phyloP scores from a whole-genome alignment of 2,329 filamentous ascomycete species.

The Aspergillus transmontanensis region DNA sequence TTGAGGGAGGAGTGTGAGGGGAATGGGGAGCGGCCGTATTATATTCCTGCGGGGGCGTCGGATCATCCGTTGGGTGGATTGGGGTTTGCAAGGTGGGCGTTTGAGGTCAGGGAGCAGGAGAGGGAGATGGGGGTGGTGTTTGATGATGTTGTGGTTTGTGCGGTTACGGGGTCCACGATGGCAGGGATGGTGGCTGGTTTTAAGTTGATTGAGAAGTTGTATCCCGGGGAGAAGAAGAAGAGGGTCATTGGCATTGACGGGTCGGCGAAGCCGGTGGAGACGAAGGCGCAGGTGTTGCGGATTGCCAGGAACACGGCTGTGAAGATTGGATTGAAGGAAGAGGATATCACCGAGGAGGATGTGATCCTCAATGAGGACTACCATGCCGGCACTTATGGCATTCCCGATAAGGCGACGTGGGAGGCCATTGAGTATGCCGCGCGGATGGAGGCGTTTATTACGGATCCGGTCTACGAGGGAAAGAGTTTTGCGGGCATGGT shows the following conservation, averaged over 20 bases:
- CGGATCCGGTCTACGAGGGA: conserved; percentile 75
- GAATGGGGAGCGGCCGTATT: conserved; percentile 65
- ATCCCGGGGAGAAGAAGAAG: conserved; percentile 43
- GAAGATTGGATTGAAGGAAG: conserved; percentile 63
- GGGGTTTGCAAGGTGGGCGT: conserved; percentile 71
- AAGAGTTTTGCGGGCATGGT: conserved; percentile 75
- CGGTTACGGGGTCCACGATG: conserved; percentile 70
- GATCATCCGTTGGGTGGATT: conserved; percentile 71
- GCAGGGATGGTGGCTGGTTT: conserved; percentile 74
- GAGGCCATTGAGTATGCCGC: conserved; percentile 71
- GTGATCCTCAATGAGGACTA: conserved; percentile 66
- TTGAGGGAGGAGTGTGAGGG: conserved; percentile 57
- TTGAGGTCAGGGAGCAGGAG: conserved; percentile 69
- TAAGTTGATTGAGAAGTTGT: conserved; percentile 61
- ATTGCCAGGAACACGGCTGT: conserved; percentile 66
- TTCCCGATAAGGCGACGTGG: conserved; percentile 66
- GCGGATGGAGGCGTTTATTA: conserved; percentile 70
- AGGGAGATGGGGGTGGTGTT: conserved; percentile 64
- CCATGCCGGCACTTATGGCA: conserved; percentile 68
- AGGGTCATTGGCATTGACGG: conserved; percentile 70
- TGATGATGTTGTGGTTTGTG: conserved; percentile 68
- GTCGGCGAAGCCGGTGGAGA: conserved; percentile 61
- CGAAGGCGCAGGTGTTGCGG: conserved; percentile 65
- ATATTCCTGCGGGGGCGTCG: conserved; percentile 71
- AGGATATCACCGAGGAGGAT: conserved; percentile 64